Conservation (phyloP, 176 grass and related monocot species). For the Aegilops sharonensis region DNA sequence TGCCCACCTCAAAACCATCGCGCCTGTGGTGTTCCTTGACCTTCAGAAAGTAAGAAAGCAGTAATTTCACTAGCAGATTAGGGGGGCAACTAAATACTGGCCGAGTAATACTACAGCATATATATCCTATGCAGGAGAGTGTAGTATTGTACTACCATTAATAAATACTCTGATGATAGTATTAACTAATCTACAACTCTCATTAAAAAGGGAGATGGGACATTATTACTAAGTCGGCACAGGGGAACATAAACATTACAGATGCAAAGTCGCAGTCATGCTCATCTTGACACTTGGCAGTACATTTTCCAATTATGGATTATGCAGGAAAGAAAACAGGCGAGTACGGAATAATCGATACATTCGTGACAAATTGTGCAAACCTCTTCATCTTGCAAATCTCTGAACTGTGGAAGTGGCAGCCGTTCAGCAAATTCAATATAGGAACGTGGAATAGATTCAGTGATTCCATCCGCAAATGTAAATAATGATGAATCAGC, state of each 20-base stretch:
- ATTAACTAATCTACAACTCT: background rate
- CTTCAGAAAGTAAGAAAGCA: slow-evolving; percentile 37
- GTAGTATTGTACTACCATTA: background rate
- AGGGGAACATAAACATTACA: background rate
- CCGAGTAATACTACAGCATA: background rate
- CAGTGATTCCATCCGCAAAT: slow-evolving; percentile 78
- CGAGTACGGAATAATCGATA: background rate
- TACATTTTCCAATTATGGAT: background rate
- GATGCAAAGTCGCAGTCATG: background rate
- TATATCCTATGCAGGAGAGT: background rate
- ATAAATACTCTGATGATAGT: background rate
- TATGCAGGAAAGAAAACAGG: background rate
- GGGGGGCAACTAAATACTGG: background rate
- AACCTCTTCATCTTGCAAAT: slow-evolving; percentile 73
- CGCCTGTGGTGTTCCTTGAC: slow-evolving; percentile 85
- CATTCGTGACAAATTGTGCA: slow-evolving; percentile 9
- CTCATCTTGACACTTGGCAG: background rate
- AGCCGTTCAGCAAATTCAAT: slow-evolving; percentile 97
- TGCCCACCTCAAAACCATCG: slow-evolving; percentile 94
- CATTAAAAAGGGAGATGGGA: background rate
- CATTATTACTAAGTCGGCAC: background rate
- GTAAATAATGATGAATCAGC: slow-evolving; percentile 74
- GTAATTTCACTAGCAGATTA: slow-evolving; percentile 12
- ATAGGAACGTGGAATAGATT: slow-evolving; percentile 74
- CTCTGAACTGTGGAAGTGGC: slow-evolving; percentile 70